phyloP scores from a whole-genome alignment of 2,329 filamentous ascomycete genomes.

The Aspergillus sp. region DNA sequence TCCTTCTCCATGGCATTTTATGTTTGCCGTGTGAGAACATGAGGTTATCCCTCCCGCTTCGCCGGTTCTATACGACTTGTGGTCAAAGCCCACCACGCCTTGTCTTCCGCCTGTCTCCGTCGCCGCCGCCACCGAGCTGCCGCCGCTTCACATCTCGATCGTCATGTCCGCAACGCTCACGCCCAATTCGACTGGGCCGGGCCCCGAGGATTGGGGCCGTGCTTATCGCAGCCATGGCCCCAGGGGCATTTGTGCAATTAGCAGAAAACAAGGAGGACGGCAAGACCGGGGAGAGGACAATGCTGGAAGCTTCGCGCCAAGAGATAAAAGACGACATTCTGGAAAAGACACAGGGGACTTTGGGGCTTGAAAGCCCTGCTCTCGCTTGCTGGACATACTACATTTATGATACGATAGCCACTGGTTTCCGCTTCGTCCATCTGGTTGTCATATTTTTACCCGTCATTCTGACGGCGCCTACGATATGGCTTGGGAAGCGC shows the following conservation, averaged over 20 bases:
- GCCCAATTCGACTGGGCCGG: slow-evolving; percentile 26
- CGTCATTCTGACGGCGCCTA: slow-evolving; percentile 78
- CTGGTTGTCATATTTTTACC: slow-evolving; percentile 88
- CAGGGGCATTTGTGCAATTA: slow-evolving; percentile 63
- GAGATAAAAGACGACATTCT: slow-evolving; percentile 75
- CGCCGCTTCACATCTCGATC: slow-evolving; percentile 31
- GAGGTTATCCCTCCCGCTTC: slow-evolving; percentile 54
- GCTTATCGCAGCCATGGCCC: slow-evolving; percentile 55
- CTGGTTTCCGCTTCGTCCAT: slow-evolving; percentile 84
- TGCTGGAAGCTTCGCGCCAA: slow-evolving; percentile 79
- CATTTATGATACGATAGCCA: slow-evolving; percentile 76
- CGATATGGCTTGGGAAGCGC: slow-evolving; percentile 75
- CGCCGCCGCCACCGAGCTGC: slow-evolving; percentile 34
- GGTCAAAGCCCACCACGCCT: slow-evolving; percentile 41
- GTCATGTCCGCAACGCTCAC: slow-evolving; percentile 31
- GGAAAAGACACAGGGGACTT: slow-evolving; percentile 64
- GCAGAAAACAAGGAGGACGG: slow-evolving; percentile 56
- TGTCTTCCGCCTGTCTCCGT: slow-evolving; percentile 33
- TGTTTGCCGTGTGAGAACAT: slow-evolving; percentile 44
- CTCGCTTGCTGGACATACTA: slow-evolving; percentile 68
- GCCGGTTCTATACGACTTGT: slow-evolving; percentile 56
- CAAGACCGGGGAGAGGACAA: slow-evolving; percentile 79
- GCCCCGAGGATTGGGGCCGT: slow-evolving; percentile 34
- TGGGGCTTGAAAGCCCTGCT: slow-evolving; percentile 61
- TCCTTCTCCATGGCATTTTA: slow-evolving; percentile 13